phyloP scores from a whole-genome alignment of 768 basidiomycete species.

The Chalciporus pseudorubinellus region DNA sequence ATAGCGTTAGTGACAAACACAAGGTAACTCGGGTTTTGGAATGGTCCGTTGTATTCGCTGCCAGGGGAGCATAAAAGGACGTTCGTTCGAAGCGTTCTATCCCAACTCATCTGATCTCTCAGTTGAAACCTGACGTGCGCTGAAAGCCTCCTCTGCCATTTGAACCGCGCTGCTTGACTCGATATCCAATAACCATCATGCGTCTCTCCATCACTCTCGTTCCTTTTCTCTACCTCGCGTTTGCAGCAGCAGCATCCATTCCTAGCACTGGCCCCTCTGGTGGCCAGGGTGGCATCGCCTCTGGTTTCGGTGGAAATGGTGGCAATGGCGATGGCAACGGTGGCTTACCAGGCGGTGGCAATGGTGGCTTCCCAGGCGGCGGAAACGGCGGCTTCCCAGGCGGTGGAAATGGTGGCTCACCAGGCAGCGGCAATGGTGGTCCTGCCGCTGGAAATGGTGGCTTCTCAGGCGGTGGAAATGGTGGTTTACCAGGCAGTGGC shows the following conservation, averaged over 20 bases:
- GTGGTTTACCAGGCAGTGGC: too few species aligned
- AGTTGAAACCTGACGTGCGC: not conserved
- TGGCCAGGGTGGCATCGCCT: not conserved
- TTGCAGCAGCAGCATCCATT: slow-evolving; percentile 1
- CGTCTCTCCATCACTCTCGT: slow-evolving; percentile 1
- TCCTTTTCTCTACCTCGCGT: slow-evolving; percentile 1
- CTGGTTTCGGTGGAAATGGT: not conserved
- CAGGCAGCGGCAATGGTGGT: not conserved
- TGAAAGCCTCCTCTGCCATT: not conserved
- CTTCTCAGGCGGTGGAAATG: too few species aligned
- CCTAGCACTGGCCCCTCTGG: not conserved
- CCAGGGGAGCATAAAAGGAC: not conserved
- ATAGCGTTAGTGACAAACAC: not conserved
- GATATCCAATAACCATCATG: not conserved
- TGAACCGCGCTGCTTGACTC: not conserved
- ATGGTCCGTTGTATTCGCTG: not conserved
- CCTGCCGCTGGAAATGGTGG: not conserved
- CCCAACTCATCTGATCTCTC: not conserved
- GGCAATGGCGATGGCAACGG: not conserved
- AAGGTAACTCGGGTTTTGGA: not conserved
- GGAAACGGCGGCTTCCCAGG: not conserved
- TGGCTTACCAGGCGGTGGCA: too few species aligned
- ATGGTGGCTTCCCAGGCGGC: not conserved
- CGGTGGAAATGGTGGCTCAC: not conserved
- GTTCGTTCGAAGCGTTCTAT: not conserved